Percentiles rank a stretch among this genome's conserved stretches.
phyloP scores from a whole-genome alignment of 2,329 filamentous ascomycete genomes.

The Sphaerulina populicola region DNA sequence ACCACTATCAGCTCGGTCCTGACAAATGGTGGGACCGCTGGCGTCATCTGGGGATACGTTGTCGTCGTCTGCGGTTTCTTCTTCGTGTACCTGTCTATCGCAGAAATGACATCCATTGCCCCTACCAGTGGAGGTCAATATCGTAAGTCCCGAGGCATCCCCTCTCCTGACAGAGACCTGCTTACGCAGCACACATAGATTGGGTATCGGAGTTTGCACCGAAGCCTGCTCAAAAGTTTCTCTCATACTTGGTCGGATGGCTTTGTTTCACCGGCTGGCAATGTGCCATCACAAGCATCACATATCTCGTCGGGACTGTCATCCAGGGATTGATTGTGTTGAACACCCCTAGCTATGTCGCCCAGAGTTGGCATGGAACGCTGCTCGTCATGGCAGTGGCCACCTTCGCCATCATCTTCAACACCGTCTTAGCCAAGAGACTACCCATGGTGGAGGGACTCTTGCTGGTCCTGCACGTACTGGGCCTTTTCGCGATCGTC shows the following conservation, averaged over 20 bases:
- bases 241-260: constrained; percentile 16
- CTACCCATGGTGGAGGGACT: constrained; percentile 45
- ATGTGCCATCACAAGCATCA: constrained; percentile 9
- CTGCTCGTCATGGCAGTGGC: constrained; percentile 42
- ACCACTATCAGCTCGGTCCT: constrained; percentile 21
- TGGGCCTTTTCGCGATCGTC: constrained; percentile 33
- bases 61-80: constrained; percentile 24
- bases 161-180: too few species aligned
- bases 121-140: constrained; percentile 25
- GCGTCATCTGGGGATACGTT: constrained; percentile 26
- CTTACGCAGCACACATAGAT: neutral
- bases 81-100: constrained; percentile 23
- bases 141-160: neutral
- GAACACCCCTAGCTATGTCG: constrained; percentile 12
- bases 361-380: constrained; percentile 39
- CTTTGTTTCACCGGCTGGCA: constrained; percentile 12
- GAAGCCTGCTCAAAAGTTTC: constrained; percentile 4
- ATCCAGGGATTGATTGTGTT: constrained; percentile 14
- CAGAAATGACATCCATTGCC: constrained; percentile 33
- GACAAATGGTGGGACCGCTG: constrained; percentile 23
- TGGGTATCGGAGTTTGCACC: constrained; percentile 27
- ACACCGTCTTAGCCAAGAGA: constrained; percentile 37
- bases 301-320: constrained; percentile 6
- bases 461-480: constrained; percentile 36
- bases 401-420: constrained; percentile 36